These are phyloP conservation scores for Triangularia setosa DNA, from an alignment of 2,329 filamentous ascomycete genomes.

Conservation along the genomic window DNA sequence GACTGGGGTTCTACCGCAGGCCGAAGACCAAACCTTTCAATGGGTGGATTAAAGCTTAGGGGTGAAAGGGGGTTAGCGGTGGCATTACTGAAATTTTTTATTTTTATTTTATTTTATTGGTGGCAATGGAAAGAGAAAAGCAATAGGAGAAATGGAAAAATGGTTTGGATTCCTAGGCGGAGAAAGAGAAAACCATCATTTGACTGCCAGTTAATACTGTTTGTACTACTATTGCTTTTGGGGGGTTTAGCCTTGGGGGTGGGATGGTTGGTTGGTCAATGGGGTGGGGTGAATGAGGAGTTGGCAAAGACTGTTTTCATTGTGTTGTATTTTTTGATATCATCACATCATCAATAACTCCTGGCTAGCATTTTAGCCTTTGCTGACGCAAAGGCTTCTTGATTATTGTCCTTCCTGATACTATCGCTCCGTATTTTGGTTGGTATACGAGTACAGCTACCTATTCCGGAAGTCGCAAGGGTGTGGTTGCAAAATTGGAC, in stretches of 20 bases:
- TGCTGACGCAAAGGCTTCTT: background rate
- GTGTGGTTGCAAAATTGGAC: background rate
- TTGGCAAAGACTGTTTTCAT: background rate
- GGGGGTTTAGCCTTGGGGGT: background rate
- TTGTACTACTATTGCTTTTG: background rate
- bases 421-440: background rate
- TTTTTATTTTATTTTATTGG: background rate
- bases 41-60: background rate
- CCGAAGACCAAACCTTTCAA: background rate
- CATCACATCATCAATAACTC: background rate
- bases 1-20: slow-evolving; percentile 11
- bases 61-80: background rate
- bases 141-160: background rate
- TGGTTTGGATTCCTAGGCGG: background rate
- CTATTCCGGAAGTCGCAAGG: slow-evolving; percentile 29
- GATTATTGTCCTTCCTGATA: background rate
- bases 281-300: background rate
- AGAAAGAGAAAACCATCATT: background rate
- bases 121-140: background rate
- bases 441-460: background rate
- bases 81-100: background rate
- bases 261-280: background rate
- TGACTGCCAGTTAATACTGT: background rate
- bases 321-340: background rate
- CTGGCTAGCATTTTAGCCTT: background rate